Percentiles rank a stretch among this genome's conserved stretches.
phyloP scores from a whole-genome alignment of 78 protist genomes.

The Polysphondylium violaceum region DNA sequence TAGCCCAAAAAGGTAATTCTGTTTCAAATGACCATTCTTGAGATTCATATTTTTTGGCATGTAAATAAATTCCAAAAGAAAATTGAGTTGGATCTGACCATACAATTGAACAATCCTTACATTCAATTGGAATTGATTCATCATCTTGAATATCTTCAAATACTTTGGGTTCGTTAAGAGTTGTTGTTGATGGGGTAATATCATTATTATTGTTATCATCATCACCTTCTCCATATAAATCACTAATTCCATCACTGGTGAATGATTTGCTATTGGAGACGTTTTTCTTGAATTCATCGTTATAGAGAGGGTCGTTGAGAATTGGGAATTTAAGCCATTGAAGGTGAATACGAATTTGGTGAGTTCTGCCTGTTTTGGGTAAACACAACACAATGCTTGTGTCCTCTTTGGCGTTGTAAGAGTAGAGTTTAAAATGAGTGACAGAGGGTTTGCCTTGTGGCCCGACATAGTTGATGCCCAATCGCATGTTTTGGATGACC shows the following conservation, averaged over 20 bases:
- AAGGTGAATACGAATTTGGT: slow-evolving; percentile 95
- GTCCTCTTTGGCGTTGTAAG: slow-evolving; percentile 32
- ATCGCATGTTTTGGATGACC: slow-evolving; percentile 11
- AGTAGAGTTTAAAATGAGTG: slow-evolving; percentile 41
- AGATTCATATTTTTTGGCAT: slow-evolving; percentile 41
- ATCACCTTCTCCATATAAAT: slow-evolving; percentile 15
- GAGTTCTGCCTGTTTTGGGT: slow-evolving; percentile 94
- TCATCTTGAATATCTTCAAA: slow-evolving; percentile 17
- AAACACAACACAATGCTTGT: slow-evolving; percentile 37
- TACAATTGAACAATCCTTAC: slow-evolving; percentile 67
- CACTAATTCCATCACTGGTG: slow-evolving; percentile 44
- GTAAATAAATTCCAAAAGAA: slow-evolving; percentile 70
- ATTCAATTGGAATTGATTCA: slow-evolving; percentile 36
- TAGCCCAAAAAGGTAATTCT: slow-evolving; percentile 74
- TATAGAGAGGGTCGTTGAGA: slow-evolving; percentile 89
- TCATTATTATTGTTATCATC: background rate
- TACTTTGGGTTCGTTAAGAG: background rate
- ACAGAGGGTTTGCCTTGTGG: slow-evolving; percentile 46
- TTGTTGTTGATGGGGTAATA: background rate
- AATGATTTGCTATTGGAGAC: background rate
- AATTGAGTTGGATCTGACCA: slow-evolving; percentile 30
- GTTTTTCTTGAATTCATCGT: slow-evolving; percentile 17
- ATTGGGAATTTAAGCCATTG: slow-evolving; percentile 89
- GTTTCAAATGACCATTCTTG: slow-evolving; percentile 58
- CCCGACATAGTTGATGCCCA: slow-evolving; percentile 57